These are phyloP conservation scores for Orychophragmus violaceus DNA, from an alignment of 345 rosid genomes.

Conservation along the genomic window DNA sequence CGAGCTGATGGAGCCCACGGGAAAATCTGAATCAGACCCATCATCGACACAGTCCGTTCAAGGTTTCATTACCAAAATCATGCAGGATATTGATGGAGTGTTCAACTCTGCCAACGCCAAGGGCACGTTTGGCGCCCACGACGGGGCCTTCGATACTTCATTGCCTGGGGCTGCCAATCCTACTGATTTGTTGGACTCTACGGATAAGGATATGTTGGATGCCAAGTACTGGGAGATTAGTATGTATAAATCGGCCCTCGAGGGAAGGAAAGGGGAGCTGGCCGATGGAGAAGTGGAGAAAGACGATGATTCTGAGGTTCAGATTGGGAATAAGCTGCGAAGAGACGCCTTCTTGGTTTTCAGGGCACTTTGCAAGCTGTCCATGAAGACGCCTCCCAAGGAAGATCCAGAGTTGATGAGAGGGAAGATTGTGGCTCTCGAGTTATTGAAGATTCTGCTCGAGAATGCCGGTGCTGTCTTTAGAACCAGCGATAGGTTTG, in stretches of 20 bases:
- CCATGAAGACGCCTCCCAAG: conserved; percentile 98
- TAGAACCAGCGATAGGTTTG: conserved; percentile 95
- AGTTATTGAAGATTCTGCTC: conserved; percentile 87
- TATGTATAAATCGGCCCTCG: conserved; percentile 96
- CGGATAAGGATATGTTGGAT: conserved; percentile 94
- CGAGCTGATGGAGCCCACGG: conserved; percentile 85
- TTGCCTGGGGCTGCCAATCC: conserved; percentile 64
- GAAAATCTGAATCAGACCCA: conserved; percentile 74
- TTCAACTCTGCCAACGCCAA: conserved; percentile 47
- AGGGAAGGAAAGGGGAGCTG: conserved; percentile 97
- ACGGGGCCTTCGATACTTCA: conserved; percentile 71
- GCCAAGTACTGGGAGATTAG: conserved; percentile 99
- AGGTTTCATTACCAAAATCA: conserved; percentile 70
- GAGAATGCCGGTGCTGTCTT: conserved; percentile 99
- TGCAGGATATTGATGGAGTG: conserved; percentile 77
- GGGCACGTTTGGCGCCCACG: conserved; percentile 47
- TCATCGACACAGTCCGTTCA: conserved; percentile 81
- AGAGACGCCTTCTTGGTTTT: conserved; percentile 98
- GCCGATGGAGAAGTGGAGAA: conserved; percentile 85
- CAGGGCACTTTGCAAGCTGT: conserved; percentile 96
- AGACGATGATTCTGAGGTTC: conserved; percentile 92
- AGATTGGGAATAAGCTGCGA: conserved; percentile 97
- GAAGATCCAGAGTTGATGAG: conserved; percentile 97
- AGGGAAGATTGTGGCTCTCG: conserved; percentile 96
- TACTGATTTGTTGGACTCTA: conserved; percentile 62